Evolutionary conservation across 2,329 filamentous ascomycete species (phyloP).

Genomic region (Microsporum ferrugineum): DNA sequence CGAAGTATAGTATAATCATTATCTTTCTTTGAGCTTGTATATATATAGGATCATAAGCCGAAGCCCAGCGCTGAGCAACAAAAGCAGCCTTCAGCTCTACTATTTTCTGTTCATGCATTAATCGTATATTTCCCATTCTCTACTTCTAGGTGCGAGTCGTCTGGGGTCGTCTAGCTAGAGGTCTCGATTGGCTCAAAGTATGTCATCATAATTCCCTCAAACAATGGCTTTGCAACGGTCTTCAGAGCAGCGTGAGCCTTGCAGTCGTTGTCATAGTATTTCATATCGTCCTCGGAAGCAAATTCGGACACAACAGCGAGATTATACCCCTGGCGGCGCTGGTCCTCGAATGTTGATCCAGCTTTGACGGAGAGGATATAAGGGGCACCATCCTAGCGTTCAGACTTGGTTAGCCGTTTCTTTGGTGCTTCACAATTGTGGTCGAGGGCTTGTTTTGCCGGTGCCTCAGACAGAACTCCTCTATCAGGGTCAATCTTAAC

Average conservation of each 20-base stretch:
- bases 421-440: not conserved
- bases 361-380: conserved; percentile 51
- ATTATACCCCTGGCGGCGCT: conserved; percentile 52
- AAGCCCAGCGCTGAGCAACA: too few relatives aligned
- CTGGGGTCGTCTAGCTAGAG: not conserved
- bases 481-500: too few relatives aligned
- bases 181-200: conserved; percentile 16
- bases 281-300: conserved; percentile 49
- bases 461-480: too few relatives aligned
- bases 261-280: conserved; percentile 51
- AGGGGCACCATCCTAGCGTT: conserved; percentile 49
- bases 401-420: not conserved
- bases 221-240: conserved; percentile 14
- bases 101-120: not conserved
- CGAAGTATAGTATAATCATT: too few relatives aligned
- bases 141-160: not conserved
- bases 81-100: not conserved
- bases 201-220: conserved; percentile 17
- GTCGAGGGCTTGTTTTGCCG: not conserved
- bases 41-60: too few relatives aligned
- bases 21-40: too few relatives aligned
- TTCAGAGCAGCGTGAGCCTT: conserved; percentile 38
- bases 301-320: conserved; percentile 50
- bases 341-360: conserved; percentile 35
- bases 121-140: not conserved